Percentiles rank a stretch among this genome's conserved stretches.
phyloP scores from a whole-genome alignment of 768 basidiomycete species.

The Plicaturopsis crispa region DNA sequence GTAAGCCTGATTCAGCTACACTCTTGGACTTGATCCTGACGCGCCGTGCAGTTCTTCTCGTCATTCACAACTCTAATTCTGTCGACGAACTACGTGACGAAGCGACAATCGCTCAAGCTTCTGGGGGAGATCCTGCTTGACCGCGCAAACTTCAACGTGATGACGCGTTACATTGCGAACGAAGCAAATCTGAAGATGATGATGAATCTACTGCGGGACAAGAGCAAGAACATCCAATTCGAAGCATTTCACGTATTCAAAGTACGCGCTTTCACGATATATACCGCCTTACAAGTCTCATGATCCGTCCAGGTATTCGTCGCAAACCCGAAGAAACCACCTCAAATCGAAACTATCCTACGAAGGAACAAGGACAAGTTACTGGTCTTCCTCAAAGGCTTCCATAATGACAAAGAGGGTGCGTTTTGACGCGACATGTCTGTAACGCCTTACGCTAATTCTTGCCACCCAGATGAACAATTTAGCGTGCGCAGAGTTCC shows the following conservation, averaged over 20 bases:
- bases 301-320: constrained; percentile 75
- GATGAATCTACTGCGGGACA: constrained; percentile 98
- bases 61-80: constrained; percentile 91
- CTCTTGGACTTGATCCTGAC: background rate
- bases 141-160: constrained; percentile 95
- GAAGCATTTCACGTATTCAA: constrained; percentile 99
- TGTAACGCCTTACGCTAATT: background rate
- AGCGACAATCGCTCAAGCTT: constrained; percentile 96
- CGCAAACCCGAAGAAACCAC: constrained; percentile 98
- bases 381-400: constrained; percentile 78
- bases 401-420: constrained; percentile 99
- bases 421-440: constrained; percentile 13
- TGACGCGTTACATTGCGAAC: constrained; percentile 94
- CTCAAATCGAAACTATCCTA: constrained; percentile 87
- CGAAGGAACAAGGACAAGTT: constrained; percentile 93
- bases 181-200: constrained; percentile 99
- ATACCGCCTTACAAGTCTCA: background rate
- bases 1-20: constrained; percentile 34
- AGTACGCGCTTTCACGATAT: constrained; percentile 37
- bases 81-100: constrained; percentile 97
- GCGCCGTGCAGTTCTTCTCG: constrained; percentile 75
- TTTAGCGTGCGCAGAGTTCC: constrained; percentile 55
- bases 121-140: constrained; percentile 97
- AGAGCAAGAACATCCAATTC: constrained; percentile 99
- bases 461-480: constrained; percentile 67